Conservation (phyloP, 2,329 filamentous ascomycete genomes). For the Exserohilum rostratum region DNA sequence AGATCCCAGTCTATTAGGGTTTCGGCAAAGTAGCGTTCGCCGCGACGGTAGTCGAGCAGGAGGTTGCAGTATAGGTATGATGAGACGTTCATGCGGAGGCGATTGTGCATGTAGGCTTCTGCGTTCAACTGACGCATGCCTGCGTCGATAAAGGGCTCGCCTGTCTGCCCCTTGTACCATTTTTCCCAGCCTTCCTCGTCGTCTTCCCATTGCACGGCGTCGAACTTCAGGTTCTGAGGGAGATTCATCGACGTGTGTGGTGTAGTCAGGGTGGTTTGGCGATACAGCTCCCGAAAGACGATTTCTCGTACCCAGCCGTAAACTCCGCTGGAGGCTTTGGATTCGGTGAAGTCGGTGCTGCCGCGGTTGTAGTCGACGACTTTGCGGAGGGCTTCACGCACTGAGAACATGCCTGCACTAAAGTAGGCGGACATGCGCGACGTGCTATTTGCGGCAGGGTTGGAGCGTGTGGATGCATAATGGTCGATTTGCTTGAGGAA, state of each 20-base stretch:
- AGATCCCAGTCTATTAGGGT: conserved; percentile 57
- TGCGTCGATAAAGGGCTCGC: conserved; percentile 58
- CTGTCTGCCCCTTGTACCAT: conserved; percentile 56
- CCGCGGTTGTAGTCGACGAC: conserved; percentile 51
- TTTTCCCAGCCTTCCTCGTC: conserved; percentile 58
- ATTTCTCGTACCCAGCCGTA: conserved; percentile 58
- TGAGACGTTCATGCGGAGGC: conserved; percentile 58
- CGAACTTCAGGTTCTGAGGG: conserved; percentile 59
- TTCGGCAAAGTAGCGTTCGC: conserved; percentile 60
- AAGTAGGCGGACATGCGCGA: conserved; percentile 54
- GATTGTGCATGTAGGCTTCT: conserved; percentile 61
- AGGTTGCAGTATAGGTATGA: conserved; percentile 57
- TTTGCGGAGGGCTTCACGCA: conserved; percentile 54
- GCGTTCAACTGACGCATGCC: conserved; percentile 58
- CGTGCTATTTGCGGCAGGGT: conserved; percentile 52
- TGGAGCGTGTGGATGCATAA: conserved; percentile 52
- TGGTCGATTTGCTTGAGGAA: conserved; percentile 52
- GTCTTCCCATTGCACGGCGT: conserved; percentile 58
- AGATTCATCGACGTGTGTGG: conserved; percentile 59
- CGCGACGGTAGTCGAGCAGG: conserved; percentile 57
- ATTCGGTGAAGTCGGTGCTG: conserved; percentile 52
- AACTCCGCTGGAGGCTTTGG: conserved; percentile 46
- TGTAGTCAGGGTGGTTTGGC: conserved; percentile 54
- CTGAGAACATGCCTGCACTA: conserved; percentile 52
- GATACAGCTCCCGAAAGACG: conserved; percentile 59